Evolutionary conservation across 2,329 filamentous ascomycete genomes (phyloP), one percentile per base, ranked within the genome.

Genomic region (Alternaria conjuncta): DNA sequence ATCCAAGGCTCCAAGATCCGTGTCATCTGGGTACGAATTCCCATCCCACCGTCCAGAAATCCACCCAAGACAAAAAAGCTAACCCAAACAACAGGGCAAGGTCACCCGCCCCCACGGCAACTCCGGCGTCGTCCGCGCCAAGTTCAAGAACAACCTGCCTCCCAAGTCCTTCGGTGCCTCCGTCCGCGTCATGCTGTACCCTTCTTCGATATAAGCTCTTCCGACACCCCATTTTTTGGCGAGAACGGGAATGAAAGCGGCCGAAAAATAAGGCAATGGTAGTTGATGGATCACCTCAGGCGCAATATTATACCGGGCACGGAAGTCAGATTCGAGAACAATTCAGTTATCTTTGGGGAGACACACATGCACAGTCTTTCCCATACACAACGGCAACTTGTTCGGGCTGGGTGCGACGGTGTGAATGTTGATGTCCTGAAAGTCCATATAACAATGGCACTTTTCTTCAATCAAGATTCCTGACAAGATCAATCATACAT

Each of bases 1-100:
- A 89, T 97, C 82, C 92, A 95, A 80, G 96, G 96, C 83, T 95
- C 94, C 84, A 98, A 98, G 91, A 96, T 98, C 86, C 90, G 95
- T 82, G 84, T 98, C 78, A 97, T 98, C 88, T 98, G 76, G 76
- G 53, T 55, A 55, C 25, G 53, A 41, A 51, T 26, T 32, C 13
- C 25, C 32, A 49, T 49, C 13, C 20, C 13, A 25, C 30, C 23
- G 20, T 21, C 26, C 30, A n/a, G 11, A 8, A 46, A 4, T 46
- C 8, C 44, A 23, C 28, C 8, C 15, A 15, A 15, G 5, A 20
- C 4, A 21, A 49, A 4, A 36, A 53, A 53, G 32, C 49, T 53
- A 53, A 53, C 49, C 28, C 23, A 12, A 20, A 53, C 15, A 41
- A 25, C 45, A 46, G 44, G 45, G 55, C 44, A 97, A 97, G 89